Percentiles rank a stretch among this genome's conserved stretches.
Evolutionary conservation across 2,329 filamentous ascomycete species (phyloP).

Genomic region (Neofusicoccum kwambonambiense): DNA sequence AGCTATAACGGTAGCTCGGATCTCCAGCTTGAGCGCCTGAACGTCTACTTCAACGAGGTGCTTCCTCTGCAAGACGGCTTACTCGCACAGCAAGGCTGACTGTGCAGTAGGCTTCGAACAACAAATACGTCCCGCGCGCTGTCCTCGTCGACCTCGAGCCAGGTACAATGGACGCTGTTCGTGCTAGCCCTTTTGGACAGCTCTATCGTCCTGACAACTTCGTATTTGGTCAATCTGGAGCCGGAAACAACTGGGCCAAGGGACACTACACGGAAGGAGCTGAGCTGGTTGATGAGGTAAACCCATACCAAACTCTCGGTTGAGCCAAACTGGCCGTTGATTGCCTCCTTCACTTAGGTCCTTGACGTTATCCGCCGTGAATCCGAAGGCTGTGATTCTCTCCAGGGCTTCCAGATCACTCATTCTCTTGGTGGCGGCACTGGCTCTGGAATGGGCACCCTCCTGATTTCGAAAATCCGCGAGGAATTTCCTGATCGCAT

Average conservation of each 20-base stretch:
- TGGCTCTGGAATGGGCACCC: constrained; percentile 99
- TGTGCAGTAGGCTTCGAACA: constrained; percentile 72
- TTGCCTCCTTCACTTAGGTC: constrained; percentile 56
- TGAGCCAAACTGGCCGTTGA: too few relatives aligned
- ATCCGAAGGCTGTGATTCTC: constrained; percentile 98
- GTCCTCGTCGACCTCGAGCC: constrained; percentile 99
- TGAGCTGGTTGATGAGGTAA: constrained; percentile 76
- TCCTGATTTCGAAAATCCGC: constrained; percentile 99
- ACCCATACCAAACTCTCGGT: too few relatives aligned
- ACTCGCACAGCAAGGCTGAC: constrained; percentile 27
- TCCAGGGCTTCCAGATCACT: constrained; percentile 99
- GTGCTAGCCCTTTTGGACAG: constrained; percentile 95
- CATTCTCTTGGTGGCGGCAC: constrained; percentile 99
- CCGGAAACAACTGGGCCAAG: constrained; percentile 99
- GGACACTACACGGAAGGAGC: constrained; percentile 99
- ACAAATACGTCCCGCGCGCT: constrained; percentile 99
- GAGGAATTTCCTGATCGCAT: constrained; percentile 99
- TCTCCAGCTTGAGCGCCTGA: constrained; percentile 99
- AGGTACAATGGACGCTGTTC: constrained; percentile 99
- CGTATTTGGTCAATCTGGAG: constrained; percentile 98
- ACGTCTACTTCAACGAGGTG: constrained; percentile 98
- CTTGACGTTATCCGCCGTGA: constrained; percentile 98
- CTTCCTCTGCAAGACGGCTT: constrained; percentile 19
- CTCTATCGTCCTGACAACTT: constrained; percentile 99
- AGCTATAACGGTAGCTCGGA: constrained; percentile 98